phyloP scores from a whole-genome alignment of 1,284 basidiomycete genomes.

The Marasmius fiardii region DNA sequence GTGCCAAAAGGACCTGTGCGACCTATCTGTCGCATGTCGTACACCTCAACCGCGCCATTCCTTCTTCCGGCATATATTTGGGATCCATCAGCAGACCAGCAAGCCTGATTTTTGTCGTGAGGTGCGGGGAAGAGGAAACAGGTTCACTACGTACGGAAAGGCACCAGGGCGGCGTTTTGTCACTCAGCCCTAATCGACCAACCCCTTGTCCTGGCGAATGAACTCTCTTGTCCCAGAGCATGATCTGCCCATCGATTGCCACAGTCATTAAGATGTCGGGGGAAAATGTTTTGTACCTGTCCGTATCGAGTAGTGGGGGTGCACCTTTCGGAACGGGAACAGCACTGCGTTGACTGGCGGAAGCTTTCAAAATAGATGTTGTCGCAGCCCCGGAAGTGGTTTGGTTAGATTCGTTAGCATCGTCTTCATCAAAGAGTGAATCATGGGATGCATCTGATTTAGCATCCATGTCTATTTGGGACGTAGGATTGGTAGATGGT shows the following conservation, averaged over 20 bases:
- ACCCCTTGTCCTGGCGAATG: conserved; percentile 65
- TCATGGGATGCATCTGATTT: conserved; percentile 77
- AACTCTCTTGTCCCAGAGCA: conserved; percentile 87
- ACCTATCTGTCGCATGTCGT: conserved; percentile 82
- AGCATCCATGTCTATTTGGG: conserved; percentile 46
- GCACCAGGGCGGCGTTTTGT: conserved; percentile 95
- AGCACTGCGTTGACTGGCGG: conserved; percentile 21
- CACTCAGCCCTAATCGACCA: conserved; percentile 82
- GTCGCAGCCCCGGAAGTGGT: not conserved
- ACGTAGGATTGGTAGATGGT: not conserved
- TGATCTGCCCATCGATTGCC: conserved; percentile 89
- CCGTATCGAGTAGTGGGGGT: conserved; percentile 64
- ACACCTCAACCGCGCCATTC: conserved; percentile 91
- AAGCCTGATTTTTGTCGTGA: conserved; percentile 58
- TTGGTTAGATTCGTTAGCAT: conserved; percentile 45
- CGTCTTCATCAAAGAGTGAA: conserved; percentile 78
- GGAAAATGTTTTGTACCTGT: conserved; percentile 66
- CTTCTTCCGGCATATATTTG: conserved; percentile 91
- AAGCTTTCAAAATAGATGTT: conserved; percentile 16
- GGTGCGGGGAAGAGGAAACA: conserved; percentile 8
- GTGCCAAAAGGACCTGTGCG: conserved; percentile 55
- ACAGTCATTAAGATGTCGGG: conserved; percentile 86
- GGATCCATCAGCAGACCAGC: conserved; percentile 87
- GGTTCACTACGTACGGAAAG: conserved; percentile 66
- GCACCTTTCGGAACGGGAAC: conserved; percentile 64